phyloP scores from a whole-genome alignment of 805 yeast species.

The Lipomyces japonicus region DNA sequence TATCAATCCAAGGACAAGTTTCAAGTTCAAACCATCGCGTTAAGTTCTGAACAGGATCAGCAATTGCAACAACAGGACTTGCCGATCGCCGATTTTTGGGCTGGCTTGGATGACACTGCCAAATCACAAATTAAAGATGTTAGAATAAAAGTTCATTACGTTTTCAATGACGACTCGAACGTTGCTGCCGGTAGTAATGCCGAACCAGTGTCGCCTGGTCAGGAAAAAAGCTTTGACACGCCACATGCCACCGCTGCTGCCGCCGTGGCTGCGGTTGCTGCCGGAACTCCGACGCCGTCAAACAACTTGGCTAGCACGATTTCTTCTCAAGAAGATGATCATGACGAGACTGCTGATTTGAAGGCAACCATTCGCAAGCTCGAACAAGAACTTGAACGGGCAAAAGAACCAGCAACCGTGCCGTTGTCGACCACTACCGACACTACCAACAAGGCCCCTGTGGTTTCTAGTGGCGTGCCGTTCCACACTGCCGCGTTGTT shows the following conservation, averaged over 20 bases:
- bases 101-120: slow-evolving; percentile 11
- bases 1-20: slow-evolving; percentile 89
- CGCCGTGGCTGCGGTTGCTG: slow-evolving; percentile 31
- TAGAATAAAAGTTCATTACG: slow-evolving; percentile 21
- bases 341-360: slow-evolving; percentile 12
- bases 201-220: slow-evolving; percentile 3
- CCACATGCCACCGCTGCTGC: slow-evolving; percentile 9
- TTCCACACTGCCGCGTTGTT: slow-evolving; percentile 52
- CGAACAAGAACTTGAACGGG: slow-evolving; percentile 17
- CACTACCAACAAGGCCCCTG: slow-evolving; percentile 16
- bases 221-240: slow-evolving; percentile 7
- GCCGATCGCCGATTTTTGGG: slow-evolving; percentile 19
- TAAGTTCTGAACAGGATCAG: slow-evolving; percentile 37
- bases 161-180: slow-evolving; percentile 1
- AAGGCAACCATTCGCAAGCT: slow-evolving; percentile 18
- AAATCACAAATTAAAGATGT: slow-evolving; percentile 15
- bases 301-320: slow-evolving; percentile 17
- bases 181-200: background rate
- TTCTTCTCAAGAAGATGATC: slow-evolving; percentile 27
- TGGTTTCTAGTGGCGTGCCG: slow-evolving; percentile 53
- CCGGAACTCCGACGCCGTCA: slow-evolving; percentile 28
- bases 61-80: too few relatives aligned
- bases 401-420: slow-evolving; percentile 9
- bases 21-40: slow-evolving; percentile 79
- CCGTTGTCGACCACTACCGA: slow-evolving; percentile 14